These are phyloP conservation scores for Plectosphaerella plurivora DNA, from an alignment of 2,329 filamentous ascomycete species.

Conservation along the genomic window DNA sequence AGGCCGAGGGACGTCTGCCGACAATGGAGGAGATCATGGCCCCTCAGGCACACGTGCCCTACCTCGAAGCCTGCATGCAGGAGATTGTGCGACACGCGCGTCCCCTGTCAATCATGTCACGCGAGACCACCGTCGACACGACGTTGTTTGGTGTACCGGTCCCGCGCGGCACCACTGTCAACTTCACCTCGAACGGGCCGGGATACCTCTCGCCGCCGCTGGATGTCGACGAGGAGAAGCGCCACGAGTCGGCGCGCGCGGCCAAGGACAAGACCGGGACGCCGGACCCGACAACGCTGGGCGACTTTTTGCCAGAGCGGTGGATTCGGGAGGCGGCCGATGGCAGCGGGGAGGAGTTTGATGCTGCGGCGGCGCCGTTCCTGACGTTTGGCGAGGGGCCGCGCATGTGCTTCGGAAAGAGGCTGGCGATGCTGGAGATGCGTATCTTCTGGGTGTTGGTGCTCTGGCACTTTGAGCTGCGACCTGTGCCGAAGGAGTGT, in stretches of 20 bases:
- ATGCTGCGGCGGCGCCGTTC: constrained; percentile 17
- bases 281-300: constrained; percentile 8
- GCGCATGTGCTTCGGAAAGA: constrained; percentile 20
- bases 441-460: constrained; percentile 16
- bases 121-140: constrained; percentile 18
- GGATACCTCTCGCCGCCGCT: neutral
- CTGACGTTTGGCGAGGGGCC: constrained; percentile 17
- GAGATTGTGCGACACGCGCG: constrained; percentile 20
- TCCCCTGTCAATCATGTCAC: constrained; percentile 16
- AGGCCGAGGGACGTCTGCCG: constrained; percentile 12
- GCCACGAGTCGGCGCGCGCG: constrained; percentile 6
- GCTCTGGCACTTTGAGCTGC: constrained; percentile 21
- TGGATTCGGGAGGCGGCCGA: constrained; percentile 11
- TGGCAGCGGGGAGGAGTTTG: constrained; percentile 9
- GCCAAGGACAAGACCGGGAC: neutral
- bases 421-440: constrained; percentile 23
- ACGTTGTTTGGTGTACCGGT: constrained; percentile 18
- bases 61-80: constrained; percentile 23
- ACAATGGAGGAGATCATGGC: constrained; percentile 15
- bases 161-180: constrained; percentile 18
- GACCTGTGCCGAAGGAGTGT: constrained; percentile 10
- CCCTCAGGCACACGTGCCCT: constrained; percentile 12
- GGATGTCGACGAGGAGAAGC: constrained; percentile 10
- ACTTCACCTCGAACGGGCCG: constrained; percentile 10
- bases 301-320: constrained; percentile 12